These are phyloP conservation scores for Sanghuangporus sanghuang DNA, from an alignment of 1,284 basidiomycete genomes.

Conservation along the genomic window DNA sequence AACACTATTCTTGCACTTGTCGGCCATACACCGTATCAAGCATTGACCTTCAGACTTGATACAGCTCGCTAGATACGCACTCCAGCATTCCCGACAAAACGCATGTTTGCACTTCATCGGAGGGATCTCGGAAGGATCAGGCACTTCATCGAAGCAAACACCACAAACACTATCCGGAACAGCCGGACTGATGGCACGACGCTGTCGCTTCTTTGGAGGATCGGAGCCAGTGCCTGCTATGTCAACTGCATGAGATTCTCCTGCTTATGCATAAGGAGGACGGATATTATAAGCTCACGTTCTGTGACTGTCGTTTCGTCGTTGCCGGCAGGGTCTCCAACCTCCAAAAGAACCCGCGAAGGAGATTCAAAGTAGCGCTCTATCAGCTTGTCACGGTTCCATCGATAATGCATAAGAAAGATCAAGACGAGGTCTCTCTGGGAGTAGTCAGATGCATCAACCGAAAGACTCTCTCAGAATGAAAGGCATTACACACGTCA, in stretches of 20 bases:
- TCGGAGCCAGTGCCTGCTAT: slow-evolving; percentile 12
- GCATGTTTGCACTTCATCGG: slow-evolving; percentile 43
- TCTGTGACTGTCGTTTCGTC: neutral
- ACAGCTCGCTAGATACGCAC: slow-evolving; percentile 51
- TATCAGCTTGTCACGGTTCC: slow-evolving; percentile 61
- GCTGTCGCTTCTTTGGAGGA: slow-evolving; percentile 24
- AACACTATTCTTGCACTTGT: slow-evolving; percentile 49
- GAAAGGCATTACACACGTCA: slow-evolving; percentile 34
- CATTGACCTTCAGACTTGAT: slow-evolving; percentile 57
- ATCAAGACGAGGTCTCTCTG: slow-evolving; percentile 48
- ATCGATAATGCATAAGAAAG: slow-evolving; percentile 56
- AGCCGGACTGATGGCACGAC: slow-evolving; percentile 23
- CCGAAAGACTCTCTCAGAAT: neutral
- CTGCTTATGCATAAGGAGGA: neutral
- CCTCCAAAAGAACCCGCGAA: slow-evolving; percentile 33
- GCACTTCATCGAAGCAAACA: slow-evolving; percentile 42
- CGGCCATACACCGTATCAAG: slow-evolving; percentile 59
- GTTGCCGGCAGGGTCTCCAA: slow-evolving; percentile 26
- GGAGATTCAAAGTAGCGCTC: slow-evolving; percentile 52
- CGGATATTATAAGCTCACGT: neutral
- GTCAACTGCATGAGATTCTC: slow-evolving; percentile 3
- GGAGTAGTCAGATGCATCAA: neutral
- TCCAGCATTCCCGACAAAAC: slow-evolving; percentile 58
- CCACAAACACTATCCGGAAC: slow-evolving; percentile 34
- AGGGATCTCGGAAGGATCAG: slow-evolving; percentile 32